Base-by-base conservation (phyloP, 2,329 filamentous ascomycete species). In the Fusarium penzigii region DNA sequence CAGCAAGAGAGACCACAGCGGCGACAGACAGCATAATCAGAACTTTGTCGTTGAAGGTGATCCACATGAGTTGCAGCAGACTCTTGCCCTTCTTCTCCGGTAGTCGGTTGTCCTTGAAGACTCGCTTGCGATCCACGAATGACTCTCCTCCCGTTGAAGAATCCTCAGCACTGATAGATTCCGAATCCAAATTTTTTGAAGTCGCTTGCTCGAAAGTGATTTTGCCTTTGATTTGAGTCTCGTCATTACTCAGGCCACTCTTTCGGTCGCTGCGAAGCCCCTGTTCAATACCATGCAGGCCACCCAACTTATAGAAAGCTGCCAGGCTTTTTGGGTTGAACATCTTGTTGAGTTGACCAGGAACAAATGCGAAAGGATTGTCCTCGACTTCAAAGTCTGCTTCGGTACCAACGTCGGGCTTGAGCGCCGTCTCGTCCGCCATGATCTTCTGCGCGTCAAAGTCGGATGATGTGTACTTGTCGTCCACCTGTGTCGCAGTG, bases 251-350 rank as follows among this genome's bases (percentile, higher is more conserved):
- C 48, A 97, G 70, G 8, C 92, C 92, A 36, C 87, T 78, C 46
- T 80, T 82, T 29, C 89, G 78, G 68, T 94, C 84, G 7, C 85
- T 86, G 44, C 89, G 79, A 29, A 97, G 75, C 10, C 92, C 92
- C 65, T 85, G 88, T 70, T 93, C 91, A 44, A 97, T 71, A 1
- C 92, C 92, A 16, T 72, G 73, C 14, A 96, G 71, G 20, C 92
- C 92, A 44, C 92, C 92, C 6, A 97, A 70, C 13, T 86, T 86
- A 65, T 87, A 89, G 62, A 93, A 96, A 1, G 92, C 92, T 12
- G 87, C 78, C 52, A 96, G 73, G 55, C 85, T 95, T 75, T 96
- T 96, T 4, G 92, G 92, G 67, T 95, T 94, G 56, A 93, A 84
- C 74, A 96, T 82, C 71, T 96, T 96, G 64, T 86, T 87, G 57